Evolutionary conservation across 192 early-diverging fungal genomes (phyloP), one percentile per base, ranked within the genome.

Genomic region (Lobosporangium transversale): DNA sequence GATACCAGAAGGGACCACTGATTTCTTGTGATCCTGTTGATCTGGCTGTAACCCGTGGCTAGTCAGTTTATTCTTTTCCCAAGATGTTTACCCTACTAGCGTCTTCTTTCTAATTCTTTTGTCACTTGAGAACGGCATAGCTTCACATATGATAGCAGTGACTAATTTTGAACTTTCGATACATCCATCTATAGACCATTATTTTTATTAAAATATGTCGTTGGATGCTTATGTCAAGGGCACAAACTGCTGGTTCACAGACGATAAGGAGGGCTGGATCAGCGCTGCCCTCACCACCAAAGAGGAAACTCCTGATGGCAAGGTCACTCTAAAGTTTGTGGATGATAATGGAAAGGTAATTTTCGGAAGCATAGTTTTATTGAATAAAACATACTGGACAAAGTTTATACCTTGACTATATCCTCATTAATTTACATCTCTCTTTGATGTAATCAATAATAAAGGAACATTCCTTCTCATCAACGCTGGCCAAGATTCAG

Each of bases 181-280:
- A n/a, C n/a, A n/a, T n/a, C n/a, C n/a, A n/a, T n/a, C n/a, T n/a
- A n/a, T n/a, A n/a, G n/a, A n/a, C n/a, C n/a, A n/a, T n/a, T n/a
- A n/a, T 56, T 47, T 21, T 53, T 44, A 18, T 30, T 17, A 47
- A 67, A 51, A 35, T 36, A 76, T 76, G 73, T 68, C 81, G 55
- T 71, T 93, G 55, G 90, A 91, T 32, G 82, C 89, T 32, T 93
- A 88, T 80, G 85, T 85, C 48, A 87, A 88, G 53, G 92, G 90
- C 30, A 89, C 88, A 65, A 84, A 84, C 58, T 95, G 94, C 37
- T 98, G 95, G 95, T 94, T 97, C 79, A 85, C 89, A 66, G 93
- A 98, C 68, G 90, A 89, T 5, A 83, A 88, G 29, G 92, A 95
- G 59, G 95, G 90, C 30, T 98, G 94, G 93, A 82, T 93, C 54